Conservation (phyloP, 345 rosid species). For the Kandelia obovata region DNA sequence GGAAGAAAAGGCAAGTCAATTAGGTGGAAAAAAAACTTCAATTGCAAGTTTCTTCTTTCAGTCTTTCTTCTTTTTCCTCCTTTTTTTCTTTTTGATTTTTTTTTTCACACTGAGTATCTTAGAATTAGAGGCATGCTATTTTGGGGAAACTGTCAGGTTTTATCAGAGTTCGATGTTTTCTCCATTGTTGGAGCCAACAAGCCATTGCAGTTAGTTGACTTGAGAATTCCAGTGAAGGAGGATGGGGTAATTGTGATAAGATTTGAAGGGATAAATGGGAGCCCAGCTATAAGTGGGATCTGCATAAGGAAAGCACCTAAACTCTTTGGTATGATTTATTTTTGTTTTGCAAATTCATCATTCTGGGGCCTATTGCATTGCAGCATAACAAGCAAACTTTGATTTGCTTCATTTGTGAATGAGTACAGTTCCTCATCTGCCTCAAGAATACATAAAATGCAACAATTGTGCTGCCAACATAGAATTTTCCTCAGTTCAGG, state of each 20-base stretch:
- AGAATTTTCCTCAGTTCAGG: conserved; percentile 72
- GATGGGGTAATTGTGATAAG: conserved; percentile 55
- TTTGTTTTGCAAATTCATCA: conserved; percentile 8
- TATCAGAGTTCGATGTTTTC: conserved; percentile 81
- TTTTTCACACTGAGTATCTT: not conserved
- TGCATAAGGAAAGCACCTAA: conserved; percentile 71
- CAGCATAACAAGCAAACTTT: conserved; percentile 17
- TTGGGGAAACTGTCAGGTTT: conserved; percentile 39
- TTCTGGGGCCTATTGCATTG: not conserved
- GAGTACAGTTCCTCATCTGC: conserved; percentile 42
- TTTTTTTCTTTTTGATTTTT: not conserved
- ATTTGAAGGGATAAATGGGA: conserved; percentile 76
- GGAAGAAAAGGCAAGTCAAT: conserved; percentile 73
- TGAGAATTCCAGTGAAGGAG: conserved; percentile 58
- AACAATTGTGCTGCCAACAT: conserved; percentile 63
- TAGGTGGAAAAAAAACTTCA: not conserved
- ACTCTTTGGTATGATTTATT: conserved; percentile 39
- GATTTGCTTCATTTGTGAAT: conserved; percentile 17
- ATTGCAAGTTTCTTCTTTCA: not conserved
- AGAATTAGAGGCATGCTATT: conserved; percentile 10
- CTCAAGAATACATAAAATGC: conserved; percentile 66
- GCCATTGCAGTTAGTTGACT: conserved; percentile 70
- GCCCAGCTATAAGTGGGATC: conserved; percentile 75
- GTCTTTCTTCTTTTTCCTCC: not conserved
- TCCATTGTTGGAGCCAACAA: conserved; percentile 77